phyloP scores from a whole-genome alignment of 2,329 filamentous ascomycete genomes.

The Colletotrichum nymphaeae region DNA sequence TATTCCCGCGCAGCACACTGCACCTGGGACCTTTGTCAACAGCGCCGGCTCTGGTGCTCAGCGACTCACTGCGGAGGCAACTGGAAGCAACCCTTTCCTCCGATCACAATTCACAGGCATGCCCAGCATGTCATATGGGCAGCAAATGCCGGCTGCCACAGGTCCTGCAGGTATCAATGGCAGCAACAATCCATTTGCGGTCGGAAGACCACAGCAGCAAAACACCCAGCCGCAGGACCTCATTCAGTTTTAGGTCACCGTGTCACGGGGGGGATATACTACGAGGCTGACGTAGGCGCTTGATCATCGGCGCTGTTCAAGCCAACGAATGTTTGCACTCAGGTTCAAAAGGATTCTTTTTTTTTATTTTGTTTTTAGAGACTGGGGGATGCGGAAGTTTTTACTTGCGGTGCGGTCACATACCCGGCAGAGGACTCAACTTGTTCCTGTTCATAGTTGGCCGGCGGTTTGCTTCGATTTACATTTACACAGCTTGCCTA shows the following conservation, averaged over 20 bases:
- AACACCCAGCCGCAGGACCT: constrained; percentile 65
- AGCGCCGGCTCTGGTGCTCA: constrained; percentile 86
- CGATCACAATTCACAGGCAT: constrained; percentile 85
- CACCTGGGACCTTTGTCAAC: constrained; percentile 96
- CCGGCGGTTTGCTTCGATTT: constrained; percentile 13
- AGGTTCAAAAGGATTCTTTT: not conserved
- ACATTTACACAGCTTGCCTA: constrained; percentile 20
- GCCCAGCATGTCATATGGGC: constrained; percentile 67
- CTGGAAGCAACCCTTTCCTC: constrained; percentile 90
- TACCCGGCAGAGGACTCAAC: constrained; percentile 11
- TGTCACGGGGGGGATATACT: not conserved
- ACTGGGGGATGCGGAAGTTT: not conserved
- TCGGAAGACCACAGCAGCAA: constrained; percentile 60
- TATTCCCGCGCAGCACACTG: constrained; percentile 96
- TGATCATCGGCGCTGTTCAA: constrained; percentile 9
- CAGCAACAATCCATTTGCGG: constrained; percentile 70
- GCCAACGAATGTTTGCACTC: not conserved
- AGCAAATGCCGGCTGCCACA: constrained; percentile 64
- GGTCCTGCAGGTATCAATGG: constrained; percentile 68
- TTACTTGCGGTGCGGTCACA: constrained; percentile 6
- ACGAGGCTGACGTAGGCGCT: not conserved
- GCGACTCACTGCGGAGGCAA: constrained; percentile 76
- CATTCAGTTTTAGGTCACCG: constrained; percentile 67
- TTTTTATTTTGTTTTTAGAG: not conserved
- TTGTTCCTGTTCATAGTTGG: constrained; percentile 19